phyloP scores from a whole-genome alignment of 441 rosid genomes.

The Euphorbia schlechtendalii region DNA sequence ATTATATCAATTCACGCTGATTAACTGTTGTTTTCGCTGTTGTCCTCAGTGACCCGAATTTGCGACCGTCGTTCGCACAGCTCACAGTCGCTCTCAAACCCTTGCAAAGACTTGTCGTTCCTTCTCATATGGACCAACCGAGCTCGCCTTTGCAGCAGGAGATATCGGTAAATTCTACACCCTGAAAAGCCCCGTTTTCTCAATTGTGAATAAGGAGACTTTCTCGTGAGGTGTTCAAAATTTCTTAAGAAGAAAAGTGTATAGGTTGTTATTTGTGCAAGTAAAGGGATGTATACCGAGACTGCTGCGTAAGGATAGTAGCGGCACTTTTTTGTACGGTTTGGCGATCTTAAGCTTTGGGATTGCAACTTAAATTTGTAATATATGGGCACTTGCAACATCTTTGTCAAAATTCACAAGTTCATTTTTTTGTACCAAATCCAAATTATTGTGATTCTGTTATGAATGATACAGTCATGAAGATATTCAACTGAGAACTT shows the following conservation, averaged over 20 bases:
- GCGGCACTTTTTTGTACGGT: conserved; percentile 16
- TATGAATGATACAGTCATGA: too few species aligned
- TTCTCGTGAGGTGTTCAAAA: conserved; percentile 9
- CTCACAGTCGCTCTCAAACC: conserved; percentile 68
- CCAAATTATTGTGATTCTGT: background rate
- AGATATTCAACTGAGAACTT: too few species aligned
- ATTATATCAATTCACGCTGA: background rate
- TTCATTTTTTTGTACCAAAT: too few species aligned
- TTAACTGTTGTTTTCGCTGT: conserved; percentile 7
- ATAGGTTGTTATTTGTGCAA: conserved; percentile 9
- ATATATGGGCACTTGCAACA: conserved; percentile 1
- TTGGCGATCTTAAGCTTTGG: background rate
- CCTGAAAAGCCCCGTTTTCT: conserved; percentile 28
- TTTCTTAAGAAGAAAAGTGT: background rate
- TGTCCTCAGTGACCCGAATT: conserved; percentile 72
- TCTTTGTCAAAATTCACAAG: background rate
- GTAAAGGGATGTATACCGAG: conserved; percentile 6
- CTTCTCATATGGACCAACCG: conserved; percentile 46
- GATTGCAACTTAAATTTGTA: conserved; percentile 6
- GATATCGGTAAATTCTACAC: conserved; percentile 54
- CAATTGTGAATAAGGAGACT: conserved; percentile 39
- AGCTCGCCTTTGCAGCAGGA: conserved; percentile 39
- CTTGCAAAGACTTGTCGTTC: conserved; percentile 63
- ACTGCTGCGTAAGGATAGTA: background rate
- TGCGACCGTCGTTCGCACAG: conserved; percentile 84